A percentile compares a stretch with the other conserved stretches of the same genome.
Evolutionary conservation across 768 basidiomycete genomes (phyloP).

Genomic region (Suillus decipiens): DNA sequence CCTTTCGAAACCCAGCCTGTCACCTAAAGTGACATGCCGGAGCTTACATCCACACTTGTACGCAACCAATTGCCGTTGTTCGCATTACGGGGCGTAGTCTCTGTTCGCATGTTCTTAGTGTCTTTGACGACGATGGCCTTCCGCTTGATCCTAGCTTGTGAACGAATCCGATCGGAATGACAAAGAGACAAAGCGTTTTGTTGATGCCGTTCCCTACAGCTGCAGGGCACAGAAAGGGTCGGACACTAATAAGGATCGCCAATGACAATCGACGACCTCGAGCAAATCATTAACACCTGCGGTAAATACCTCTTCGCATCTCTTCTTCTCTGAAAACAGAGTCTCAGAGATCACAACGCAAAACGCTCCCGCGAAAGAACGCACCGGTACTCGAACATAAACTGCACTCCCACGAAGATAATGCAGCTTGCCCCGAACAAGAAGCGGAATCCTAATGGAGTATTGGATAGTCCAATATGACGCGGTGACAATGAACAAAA

Average conservation of each 20-base stretch:
- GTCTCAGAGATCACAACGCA: slow-evolving; percentile 11
- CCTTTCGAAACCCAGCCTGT: neutral
- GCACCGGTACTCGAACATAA: slow-evolving; percentile 96
- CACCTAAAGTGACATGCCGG: neutral
- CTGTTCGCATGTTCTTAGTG: neutral
- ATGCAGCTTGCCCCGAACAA: slow-evolving; percentile 57
- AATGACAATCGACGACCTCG: neutral
- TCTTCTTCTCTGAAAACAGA: slow-evolving; percentile 64
- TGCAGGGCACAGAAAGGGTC: neutral
- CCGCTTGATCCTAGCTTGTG: neutral
- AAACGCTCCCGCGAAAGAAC: slow-evolving; percentile 25
- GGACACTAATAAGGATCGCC: neutral
- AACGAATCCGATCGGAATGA: neutral
- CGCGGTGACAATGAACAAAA: slow-evolving; percentile 1
- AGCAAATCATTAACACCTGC: slow-evolving; percentile 39
- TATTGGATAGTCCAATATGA: slow-evolving; percentile 6
- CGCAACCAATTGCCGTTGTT: neutral
- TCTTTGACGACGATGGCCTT: neutral
- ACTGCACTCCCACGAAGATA: slow-evolving; percentile 80
- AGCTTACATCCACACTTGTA: neutral
- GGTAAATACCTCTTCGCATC: slow-evolving; percentile 59
- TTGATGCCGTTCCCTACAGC: neutral
- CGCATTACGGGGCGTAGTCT: neutral
- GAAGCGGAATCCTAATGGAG: slow-evolving; percentile 61
- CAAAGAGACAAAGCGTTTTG: neutral